These are phyloP conservation scores for Schizothecium vesticola DNA, from an alignment of 495 filamentous ascomycete genomes.

Conservation along the genomic window DNA sequence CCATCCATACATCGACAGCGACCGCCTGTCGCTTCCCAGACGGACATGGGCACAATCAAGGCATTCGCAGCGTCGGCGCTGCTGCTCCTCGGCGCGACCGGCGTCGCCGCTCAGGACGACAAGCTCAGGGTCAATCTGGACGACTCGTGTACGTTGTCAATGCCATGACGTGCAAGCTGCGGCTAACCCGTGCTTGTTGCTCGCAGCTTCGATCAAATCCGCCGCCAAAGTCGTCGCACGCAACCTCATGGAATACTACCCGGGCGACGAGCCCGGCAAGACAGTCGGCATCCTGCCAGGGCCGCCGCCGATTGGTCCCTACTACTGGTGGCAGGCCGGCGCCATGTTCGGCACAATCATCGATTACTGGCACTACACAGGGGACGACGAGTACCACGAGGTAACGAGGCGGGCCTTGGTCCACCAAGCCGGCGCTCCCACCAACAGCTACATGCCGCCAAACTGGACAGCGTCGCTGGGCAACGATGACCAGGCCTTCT, in stretches of 20 bases:
- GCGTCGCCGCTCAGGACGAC: neutral
- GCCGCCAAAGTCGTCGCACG: slow-evolving; percentile 25
- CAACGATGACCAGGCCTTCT: slow-evolving; percentile 66
- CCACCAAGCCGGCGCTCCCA: slow-evolving; percentile 50
- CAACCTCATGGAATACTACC: slow-evolving; percentile 60
- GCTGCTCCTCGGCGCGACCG: slow-evolving; percentile 7
- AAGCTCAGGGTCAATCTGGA: slow-evolving; percentile 10
- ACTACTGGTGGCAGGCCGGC: slow-evolving; percentile 73
- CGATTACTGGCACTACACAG: slow-evolving; percentile 65
- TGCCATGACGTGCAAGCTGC: neutral
- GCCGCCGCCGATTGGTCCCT: slow-evolving; percentile 26
- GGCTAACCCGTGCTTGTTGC: neutral
- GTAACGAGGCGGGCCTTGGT: slow-evolving; percentile 49
- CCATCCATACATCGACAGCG: neutral
- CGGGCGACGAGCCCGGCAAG: slow-evolving; percentile 57
- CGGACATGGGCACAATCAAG: slow-evolving; percentile 5
- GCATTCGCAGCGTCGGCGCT: slow-evolving; percentile 8
- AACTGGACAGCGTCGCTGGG: slow-evolving; percentile 59
- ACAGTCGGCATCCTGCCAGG: slow-evolving; percentile 40
- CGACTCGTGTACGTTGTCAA: neutral
- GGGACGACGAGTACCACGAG: slow-evolving; percentile 57
- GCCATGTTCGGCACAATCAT: slow-evolving; percentile 65
- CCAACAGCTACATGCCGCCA: slow-evolving; percentile 55
- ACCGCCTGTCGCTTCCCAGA: slow-evolving; percentile 3
- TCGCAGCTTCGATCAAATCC: slow-evolving; percentile 21